A percentile compares a stretch with the other conserved stretches of the same genome.
phyloP scores from a whole-genome alignment of 208 protist species.

The Acanthamoeba lenticulata region DNA sequence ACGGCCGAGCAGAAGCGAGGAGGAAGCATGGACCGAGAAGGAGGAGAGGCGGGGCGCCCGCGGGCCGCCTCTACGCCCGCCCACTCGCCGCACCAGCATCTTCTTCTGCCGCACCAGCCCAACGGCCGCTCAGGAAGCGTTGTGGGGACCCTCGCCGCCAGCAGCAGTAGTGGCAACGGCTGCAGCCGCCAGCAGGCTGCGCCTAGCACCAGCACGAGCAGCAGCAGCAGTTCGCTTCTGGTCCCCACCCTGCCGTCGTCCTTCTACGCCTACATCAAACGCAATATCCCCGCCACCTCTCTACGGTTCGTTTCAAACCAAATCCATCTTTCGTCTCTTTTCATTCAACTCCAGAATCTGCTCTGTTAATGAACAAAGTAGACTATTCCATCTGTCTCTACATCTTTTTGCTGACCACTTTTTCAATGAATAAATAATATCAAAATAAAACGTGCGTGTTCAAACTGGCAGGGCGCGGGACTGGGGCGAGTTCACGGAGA shows the following conservation, averaged over 20 bases:
- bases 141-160: neutral
- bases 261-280: slow-evolving; percentile 31
- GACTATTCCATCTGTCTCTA: neutral
- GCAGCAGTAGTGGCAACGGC: neutral
- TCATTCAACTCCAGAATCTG: neutral
- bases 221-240: neutral
- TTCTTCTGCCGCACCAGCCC: neutral
- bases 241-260: neutral
- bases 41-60: too few relatives aligned
- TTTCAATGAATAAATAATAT: neutral
- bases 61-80: too few relatives aligned
- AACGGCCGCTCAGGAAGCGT: neutral
- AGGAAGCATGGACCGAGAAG: neutral
- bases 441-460: neutral
- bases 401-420: neutral
- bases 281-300: neutral
- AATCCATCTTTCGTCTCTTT: neutral
- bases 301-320: neutral
- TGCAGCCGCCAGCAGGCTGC: neutral
- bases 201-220: too few relatives aligned
- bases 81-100: neutral
- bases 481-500: slow-evolving; percentile 19
- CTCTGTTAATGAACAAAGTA: neutral
- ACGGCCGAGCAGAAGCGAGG: neutral
- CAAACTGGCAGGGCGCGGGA: neutral